Base-by-base conservation (phyloP, 202 grass and related monocot genomes). In the Brachypodium distachyon region DNA sequence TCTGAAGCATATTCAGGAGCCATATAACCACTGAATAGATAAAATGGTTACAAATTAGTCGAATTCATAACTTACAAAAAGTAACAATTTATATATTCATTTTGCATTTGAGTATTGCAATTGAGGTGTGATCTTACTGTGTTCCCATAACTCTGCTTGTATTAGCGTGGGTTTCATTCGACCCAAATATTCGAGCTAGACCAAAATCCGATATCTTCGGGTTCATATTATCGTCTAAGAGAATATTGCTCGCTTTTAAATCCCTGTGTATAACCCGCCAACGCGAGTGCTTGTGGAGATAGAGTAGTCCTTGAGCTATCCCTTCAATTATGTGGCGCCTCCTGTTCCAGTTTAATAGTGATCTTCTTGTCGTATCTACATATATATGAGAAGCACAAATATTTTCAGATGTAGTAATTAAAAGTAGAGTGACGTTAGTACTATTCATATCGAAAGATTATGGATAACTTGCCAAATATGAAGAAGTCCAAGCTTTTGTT, bases 151-250 rank as follows among this genome's bases (percentile, higher is more conserved):
- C 76, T 57, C 80, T 80, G 31, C 27, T 79, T 39, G 86, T 93
- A 55, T 56, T 86, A 46, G 72, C 77, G 58, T 87, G 56, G 9
- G 81, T 85, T 43, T 82, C 55, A 11, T 89, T 87, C 1, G 42
- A 74, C 3, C 53, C 72, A 56, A 89, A 88, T 42, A 93, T 84
- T 57, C 74, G 76, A 25, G 87, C 87, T 13, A 89, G 50, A 14
- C 83, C 90, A 55, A 93, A 93, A 26, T 93, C 87, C 5, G 87
- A 89, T 81, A 93, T 87, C 56, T 82, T 90, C 0, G 90, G 87
- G 23, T 65, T 74, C 90, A 93, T 87, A 64, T 77, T 38, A 14
- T 54, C 54, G 27, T 87, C 90, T 18, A 93, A 71, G 8, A 89
- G 70, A 43, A 93, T 89, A 21, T 93, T 93, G 64, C 90, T 89